Evolutionary conservation across 2,329 filamentous ascomycete genomes (phyloP), one percentile per base, ranked within the genome.

Genomic region (Aureobasidium sp.): DNA sequence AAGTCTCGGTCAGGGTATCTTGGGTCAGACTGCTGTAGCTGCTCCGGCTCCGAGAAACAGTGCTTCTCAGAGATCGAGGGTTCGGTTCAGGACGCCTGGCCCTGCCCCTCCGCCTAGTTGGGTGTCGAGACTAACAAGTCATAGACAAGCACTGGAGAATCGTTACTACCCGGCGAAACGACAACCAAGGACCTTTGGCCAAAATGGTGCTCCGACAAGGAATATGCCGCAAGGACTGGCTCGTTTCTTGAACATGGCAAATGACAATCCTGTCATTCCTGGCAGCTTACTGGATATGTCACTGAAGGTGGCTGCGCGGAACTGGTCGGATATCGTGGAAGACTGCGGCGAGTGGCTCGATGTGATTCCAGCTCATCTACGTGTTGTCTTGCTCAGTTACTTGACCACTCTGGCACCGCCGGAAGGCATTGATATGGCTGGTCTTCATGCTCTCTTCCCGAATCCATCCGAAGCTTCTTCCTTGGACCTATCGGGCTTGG

Each of bases 261-360:
- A 66, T 10, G 37, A 64, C 10, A 61, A 65, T 15, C 50, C 32
- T 9, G 55, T 62, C 32, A 25, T 27, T 25, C 64, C 68, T n/a
- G 65, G 68, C 39, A 81, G 78, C 58, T 71, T 87, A 8, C 65
- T 79, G 49, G 78, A 86, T 70, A 68, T 75, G 5, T 70, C 78
- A 16, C 68, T 87, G 41, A 83, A 80, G 65, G 75, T 76, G 0
- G 79, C 86, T 66, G 82, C 83, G 2, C 67, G 70, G 29, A 77
- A 83, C 29, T 87, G 84, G 84, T 70, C 76, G 10, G 78, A 79
- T 70, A 78, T 86, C 63, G 70, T 81, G 30, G 77, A 81, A 57
- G 84, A 84, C 65, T 83, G 86, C 66, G 78, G 81, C 61, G 72
- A 79, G 21, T 82, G 81, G 54, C 70, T 87, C 3, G 73, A 76